These are phyloP conservation scores for Escallonia herrerae DNA, from an alignment of 129 eudicot species.

Conservation along the genomic window DNA sequence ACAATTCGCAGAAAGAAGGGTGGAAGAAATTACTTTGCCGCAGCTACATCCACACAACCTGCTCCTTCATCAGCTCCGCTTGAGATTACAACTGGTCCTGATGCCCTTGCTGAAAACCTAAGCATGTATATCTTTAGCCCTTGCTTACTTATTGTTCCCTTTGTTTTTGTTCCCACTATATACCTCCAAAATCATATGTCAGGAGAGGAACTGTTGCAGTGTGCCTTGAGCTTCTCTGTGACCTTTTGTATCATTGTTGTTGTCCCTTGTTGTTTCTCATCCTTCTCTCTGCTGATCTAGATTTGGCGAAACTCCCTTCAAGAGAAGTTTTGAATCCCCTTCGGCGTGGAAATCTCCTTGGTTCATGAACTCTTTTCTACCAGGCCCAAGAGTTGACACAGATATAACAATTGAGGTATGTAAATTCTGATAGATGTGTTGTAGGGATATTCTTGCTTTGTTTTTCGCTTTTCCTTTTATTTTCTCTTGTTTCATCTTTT, in stretches of 20 bases:
- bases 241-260: not conserved
- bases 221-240: no score
- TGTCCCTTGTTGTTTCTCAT: not conserved
- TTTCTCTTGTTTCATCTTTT: not conserved
- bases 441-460: not conserved
- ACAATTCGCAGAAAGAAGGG: constrained; percentile 27
- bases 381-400: constrained; percentile 68
- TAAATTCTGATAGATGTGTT: not conserved
- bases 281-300: constrained; percentile 19
- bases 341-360: constrained; percentile 96
- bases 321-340: constrained; percentile 70
- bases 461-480: not conserved
- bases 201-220: no score
- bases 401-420: constrained; percentile 72
- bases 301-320: constrained; percentile 60
- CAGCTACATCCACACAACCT: constrained; percentile 18
- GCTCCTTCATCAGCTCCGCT: constrained; percentile 34
- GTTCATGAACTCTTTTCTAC: constrained; percentile 48
- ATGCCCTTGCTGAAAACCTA: constrained; percentile 30
- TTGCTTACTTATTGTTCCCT: not conserved
- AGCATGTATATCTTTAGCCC: constrained; percentile 38
- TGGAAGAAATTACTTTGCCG: constrained; percentile 21
- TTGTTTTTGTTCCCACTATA: not conserved
- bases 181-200: not conserved
- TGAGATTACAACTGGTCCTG: constrained; percentile 24